Percentiles rank a stretch among this genome's conserved stretches.
Conservation (phyloP, 129 eudicot genomes). For the Kitagawia praeruptora region DNA sequence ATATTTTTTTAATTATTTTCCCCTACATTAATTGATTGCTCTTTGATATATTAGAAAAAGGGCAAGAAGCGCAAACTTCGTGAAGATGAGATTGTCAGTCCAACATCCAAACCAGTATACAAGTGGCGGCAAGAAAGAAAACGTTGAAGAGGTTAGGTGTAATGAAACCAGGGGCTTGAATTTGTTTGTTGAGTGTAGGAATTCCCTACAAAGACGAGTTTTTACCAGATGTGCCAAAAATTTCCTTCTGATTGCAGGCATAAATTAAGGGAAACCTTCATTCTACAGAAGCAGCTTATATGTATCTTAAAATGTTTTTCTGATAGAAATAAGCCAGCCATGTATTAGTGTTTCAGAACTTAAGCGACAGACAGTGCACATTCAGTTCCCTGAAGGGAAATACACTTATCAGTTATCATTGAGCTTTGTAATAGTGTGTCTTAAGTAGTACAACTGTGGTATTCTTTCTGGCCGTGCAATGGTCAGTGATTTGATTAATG, state of each 20-base stretch:
- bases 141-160: slow-evolving; percentile 33
- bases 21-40: background rate
- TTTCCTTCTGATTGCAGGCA: background rate
- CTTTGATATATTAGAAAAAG: slow-evolving; percentile 47
- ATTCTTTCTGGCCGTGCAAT: too few species aligned
- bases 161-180: background rate
- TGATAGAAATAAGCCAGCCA: background rate
- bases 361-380: background rate
- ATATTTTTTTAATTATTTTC: background rate
- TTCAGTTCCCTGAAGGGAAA: too few species aligned
- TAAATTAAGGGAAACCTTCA: background rate
- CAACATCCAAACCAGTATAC: slow-evolving; percentile 58
- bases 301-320: background rate
- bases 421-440: too few species aligned
- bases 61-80: slow-evolving; percentile 79
- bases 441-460: too few species aligned
- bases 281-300: background rate
- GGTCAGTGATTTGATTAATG: too few species aligned
- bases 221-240: background rate
- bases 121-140: slow-evolving; percentile 82
- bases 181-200: background rate
- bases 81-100: slow-evolving; percentile 70
- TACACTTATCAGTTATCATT: too few species aligned
- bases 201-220: background rate
- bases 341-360: background rate